Evolutionary conservation across 2,329 filamentous ascomycete genomes (phyloP), one percentile per base, ranked within the genome.

Genomic region (Ceratocystis alfenasii): DNA sequence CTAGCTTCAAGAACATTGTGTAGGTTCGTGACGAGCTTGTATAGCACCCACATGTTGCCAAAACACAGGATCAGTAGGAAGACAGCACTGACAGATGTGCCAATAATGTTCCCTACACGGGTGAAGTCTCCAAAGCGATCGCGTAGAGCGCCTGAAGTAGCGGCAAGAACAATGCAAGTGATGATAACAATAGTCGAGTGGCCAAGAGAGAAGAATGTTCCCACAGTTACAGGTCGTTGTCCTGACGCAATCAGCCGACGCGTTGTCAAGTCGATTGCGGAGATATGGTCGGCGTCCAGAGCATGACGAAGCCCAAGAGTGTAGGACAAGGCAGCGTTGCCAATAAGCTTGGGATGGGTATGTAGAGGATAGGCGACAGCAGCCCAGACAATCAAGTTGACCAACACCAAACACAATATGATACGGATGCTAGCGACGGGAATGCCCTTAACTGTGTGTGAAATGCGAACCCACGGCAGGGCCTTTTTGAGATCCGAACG

Each of bases 181-280:
- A 95, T 79, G 66, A 96, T 80, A 28, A 97, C 93, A 71, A 97
- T 90, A 2, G 93, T 96, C 28, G 89, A 95, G 76, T 97, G 93
- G 0, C 94, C 93, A 0, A 97, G 82, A 0, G 88, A 93, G 78
- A 99, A 97, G 74, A 90, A 97, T 0, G 90, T 96, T 55, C 93
- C 94, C 1, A 97, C 93, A 0, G 92, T 93, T 10, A 95, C 91
- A 1, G 93, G 92, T 1, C 84, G 84, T 72, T 94, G 90, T 20
- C 90, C 91, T 0, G 89, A 83, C 0, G 92, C 92, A 46, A 97
- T 85, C 28, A 97, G 83, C 5, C 93, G 86, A 2, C 94, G 83
- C 0, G 94, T 97, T 87, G 95, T 95, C 46, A 97, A 82, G 75
- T 97, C 93, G 71, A 97, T 99, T 69, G 92, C 93, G 71, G 76